Evolutionary conservation across 2,329 filamentous ascomycete species (phyloP).

Genomic region (Colletotrichum plurivorum): DNA sequence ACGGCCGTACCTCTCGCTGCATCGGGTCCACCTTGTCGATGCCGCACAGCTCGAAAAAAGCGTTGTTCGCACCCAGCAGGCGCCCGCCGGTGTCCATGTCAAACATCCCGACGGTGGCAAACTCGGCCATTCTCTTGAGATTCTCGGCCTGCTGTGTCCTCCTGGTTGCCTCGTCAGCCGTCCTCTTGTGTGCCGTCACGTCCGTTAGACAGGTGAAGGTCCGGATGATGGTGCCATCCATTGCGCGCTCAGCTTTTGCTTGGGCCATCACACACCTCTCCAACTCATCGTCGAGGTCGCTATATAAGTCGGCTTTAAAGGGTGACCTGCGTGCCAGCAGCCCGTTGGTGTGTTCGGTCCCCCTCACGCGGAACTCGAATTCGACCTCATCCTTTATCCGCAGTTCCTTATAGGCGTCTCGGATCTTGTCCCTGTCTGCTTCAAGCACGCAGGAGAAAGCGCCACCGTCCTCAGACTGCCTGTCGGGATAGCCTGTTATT

Average conservation of each 20-base stretch:
- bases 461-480: conserved; percentile 49
- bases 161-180: conserved; percentile 62
- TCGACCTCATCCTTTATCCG: conserved; percentile 54
- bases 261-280: conserved; percentile 63
- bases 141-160: conserved; percentile 67
- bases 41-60: conserved; percentile 68
- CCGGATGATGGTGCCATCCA: conserved; percentile 59
- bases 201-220: conserved; percentile 66
- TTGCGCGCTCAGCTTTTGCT: conserved; percentile 60
- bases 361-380: conserved; percentile 62
- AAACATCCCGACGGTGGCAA: conserved; percentile 69
- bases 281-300: conserved; percentile 49
- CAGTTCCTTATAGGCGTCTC: conserved; percentile 58
- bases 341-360: conserved; percentile 35
- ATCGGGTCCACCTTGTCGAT: conserved; percentile 59
- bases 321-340: conserved; percentile 33
- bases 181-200: conserved; percentile 64
- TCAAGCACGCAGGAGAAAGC: conserved; percentile 62
- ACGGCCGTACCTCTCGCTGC: conserved; percentile 57
- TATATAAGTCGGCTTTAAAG: conserved; percentile 43
- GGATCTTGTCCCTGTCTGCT: conserved; percentile 59
- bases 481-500: conserved; percentile 62
- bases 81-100: conserved; percentile 66
- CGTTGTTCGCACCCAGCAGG: conserved; percentile 65
- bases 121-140: conserved; percentile 67